Percentiles rank a stretch among this genome's conserved stretches.
Evolutionary conservation across 768 basidiomycete genomes (phyloP).

Genomic region (Suillus americanus): DNA sequence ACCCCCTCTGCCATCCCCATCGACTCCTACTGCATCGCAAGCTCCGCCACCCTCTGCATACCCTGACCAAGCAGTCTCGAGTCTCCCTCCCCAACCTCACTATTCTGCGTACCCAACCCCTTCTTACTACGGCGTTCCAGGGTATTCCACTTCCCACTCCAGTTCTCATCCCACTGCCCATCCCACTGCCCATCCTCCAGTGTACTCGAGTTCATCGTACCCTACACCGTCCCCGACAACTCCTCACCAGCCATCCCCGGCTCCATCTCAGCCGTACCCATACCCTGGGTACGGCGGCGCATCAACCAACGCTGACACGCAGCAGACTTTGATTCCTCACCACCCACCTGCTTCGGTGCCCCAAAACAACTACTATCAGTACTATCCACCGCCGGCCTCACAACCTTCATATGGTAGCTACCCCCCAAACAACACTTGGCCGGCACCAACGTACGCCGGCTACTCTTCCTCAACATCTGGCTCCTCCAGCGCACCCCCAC

Average conservation of each 20-base stretch:
- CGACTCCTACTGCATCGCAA: conserved; percentile 30
- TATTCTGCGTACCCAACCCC: conserved; percentile 34
- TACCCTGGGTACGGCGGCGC: conserved; percentile 24
- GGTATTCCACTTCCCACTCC: conserved; percentile 15
- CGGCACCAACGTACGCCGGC: conserved; percentile 23
- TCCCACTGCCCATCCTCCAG: conserved; percentile 4
- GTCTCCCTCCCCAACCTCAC: conserved; percentile 25
- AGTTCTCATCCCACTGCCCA: conserved; percentile 10
- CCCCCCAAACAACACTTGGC: conserved; percentile 20
- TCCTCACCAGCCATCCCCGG: conserved; percentile 22
- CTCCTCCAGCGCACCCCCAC: conserved; percentile 20
- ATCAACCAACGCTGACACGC: conserved; percentile 21
- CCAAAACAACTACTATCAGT: conserved; percentile 28
- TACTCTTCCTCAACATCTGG: conserved; percentile 31
- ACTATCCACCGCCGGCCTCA: conserved; percentile 29
- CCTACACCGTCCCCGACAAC: conserved; percentile 20
- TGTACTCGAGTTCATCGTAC: conserved; percentile 17
- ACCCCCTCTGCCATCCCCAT: conserved; percentile 25
- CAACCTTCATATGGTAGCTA: conserved; percentile 32
- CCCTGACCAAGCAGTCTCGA: conserved; percentile 27
- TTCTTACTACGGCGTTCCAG: conserved; percentile 32
- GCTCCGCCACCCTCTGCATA: conserved; percentile 27
- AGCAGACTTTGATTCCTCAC: conserved; percentile 19
- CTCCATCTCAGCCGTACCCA: conserved; percentile 19
- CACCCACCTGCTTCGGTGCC: conserved; percentile 16